Percentiles rank a stretch among this genome's conserved stretches.
phyloP scores from a whole-genome alignment of 495 filamentous ascomycete species.

The Trichoderma orchidacearum region DNA sequence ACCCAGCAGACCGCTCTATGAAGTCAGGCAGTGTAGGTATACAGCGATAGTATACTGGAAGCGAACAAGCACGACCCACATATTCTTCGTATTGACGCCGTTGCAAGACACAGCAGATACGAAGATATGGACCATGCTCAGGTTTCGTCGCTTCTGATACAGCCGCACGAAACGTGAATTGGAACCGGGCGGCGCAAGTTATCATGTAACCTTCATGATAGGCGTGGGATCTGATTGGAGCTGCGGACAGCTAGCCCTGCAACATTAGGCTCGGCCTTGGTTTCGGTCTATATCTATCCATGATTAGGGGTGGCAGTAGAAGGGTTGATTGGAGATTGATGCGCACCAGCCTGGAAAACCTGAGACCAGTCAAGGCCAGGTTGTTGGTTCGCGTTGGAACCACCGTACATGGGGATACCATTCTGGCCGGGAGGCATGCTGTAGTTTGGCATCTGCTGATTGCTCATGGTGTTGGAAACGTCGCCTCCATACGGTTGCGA shows the following conservation, averaged over 20 bases:
- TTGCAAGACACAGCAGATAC: too few species aligned
- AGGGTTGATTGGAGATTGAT: conserved; percentile 46
- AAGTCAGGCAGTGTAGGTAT: too few species aligned
- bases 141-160: too few species aligned
- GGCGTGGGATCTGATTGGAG: not conserved
- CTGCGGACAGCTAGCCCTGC: not conserved
- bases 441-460: conserved; percentile 41
- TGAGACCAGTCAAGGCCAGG: conserved; percentile 50
- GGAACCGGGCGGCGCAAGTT: not conserved
- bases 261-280: conserved; percentile 34
- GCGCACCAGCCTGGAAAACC: conserved; percentile 57
- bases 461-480: conserved; percentile 37
- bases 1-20: too few species aligned
- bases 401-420: conserved; percentile 37
- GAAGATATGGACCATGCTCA: too few species aligned
- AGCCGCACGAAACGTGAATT: too few species aligned
- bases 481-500: conserved; percentile 36
- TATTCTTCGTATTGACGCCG: too few species aligned
- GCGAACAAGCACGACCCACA: too few species aligned
- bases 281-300: conserved; percentile 37
- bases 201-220: not conserved
- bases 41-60: too few species aligned
- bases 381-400: conserved; percentile 27
- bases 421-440: conserved; percentile 37
- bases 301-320: conserved; percentile 34